These are phyloP conservation scores for Camellia lanceoleosa DNA, from an alignment of 148 eudicot species.

Conservation along the genomic window DNA sequence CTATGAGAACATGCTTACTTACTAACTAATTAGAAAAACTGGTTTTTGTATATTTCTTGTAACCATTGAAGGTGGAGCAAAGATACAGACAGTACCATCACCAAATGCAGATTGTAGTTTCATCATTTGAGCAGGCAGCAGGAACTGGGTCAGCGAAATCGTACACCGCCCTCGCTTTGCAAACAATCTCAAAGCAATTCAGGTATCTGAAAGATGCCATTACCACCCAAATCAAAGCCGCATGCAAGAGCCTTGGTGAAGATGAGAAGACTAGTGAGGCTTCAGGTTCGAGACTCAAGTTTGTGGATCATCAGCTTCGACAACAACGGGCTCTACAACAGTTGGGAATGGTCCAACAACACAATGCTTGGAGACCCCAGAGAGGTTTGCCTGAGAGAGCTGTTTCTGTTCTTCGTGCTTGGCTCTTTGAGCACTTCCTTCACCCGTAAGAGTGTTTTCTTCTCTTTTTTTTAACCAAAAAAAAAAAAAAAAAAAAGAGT, in stretches of 20 bases:
- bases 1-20: too few relatives aligned
- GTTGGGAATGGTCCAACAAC: constrained; percentile 76
- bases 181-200: constrained; percentile 60
- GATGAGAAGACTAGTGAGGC: constrained; percentile 36
- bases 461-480: too few relatives aligned
- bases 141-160: constrained; percentile 54
- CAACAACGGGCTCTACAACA: constrained; percentile 71
- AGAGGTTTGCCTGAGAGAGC: constrained; percentile 73
- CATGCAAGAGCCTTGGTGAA: constrained; percentile 59
- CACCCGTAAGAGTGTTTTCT: constrained; percentile 48
- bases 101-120: constrained; percentile 53
- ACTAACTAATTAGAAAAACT: not conserved
- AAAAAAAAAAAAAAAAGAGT: too few relatives aligned
- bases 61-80: constrained; percentile 52
- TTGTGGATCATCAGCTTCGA: constrained; percentile 62
- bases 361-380: constrained; percentile 86
- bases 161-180: constrained; percentile 54
- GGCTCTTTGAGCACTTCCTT: constrained; percentile 84
- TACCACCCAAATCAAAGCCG: constrained; percentile 42
- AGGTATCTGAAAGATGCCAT: constrained; percentile 57
- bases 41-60: not conserved
- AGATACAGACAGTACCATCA: constrained; percentile 68
- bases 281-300: constrained; percentile 51
- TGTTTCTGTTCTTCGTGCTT: constrained; percentile 75
- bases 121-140: constrained; percentile 54